Evolutionary conservation across 129 eudicot genomes (phyloP), one percentile per base, ranked within the genome.

Genomic region (Ambrosia trifida): DNA sequence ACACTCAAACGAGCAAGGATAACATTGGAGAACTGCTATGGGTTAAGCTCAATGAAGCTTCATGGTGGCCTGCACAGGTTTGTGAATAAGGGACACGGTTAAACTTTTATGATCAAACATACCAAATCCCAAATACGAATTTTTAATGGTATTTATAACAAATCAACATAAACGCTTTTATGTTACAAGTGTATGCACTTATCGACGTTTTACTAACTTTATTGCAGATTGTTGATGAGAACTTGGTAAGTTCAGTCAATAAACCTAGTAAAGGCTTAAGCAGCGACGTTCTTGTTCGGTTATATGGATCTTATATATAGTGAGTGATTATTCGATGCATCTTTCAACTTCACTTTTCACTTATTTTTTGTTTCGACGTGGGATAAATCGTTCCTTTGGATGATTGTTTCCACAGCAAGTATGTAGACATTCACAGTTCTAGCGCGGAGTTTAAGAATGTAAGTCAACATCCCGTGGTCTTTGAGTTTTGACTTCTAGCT

Each of bases 41-140:
- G 88, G 78, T 83, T 56, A 83, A 80, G 76, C 75, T 83, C 24
- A 54, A 70, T 30, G 83, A 79, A 73, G 65, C 57, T 53, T 87
- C 89, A 62, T 84, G 89, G 93, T 84, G 89, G 87, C 93, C 89
- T 76, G 89, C 87, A 45, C 88, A 86, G 91, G 91, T 86, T 73
- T 60, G 79, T 81, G 46, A 65, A 59, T 19, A 33, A 5, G 67
- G 35, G 56, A 6, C 53, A 41, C 43, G 32, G 24, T 73, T 72
- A 62, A 63, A 62, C 56, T 62, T 72, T 18, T 31, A 2, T 17
- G 41, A 36, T 73, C 58, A 58, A 58, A 70, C 30, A 24, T 40
- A 12, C 47, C 56, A 59, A 68, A 24, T 45, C 12, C 56, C 10
- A 11, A 33, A 46, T 19, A 35, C 19, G 18, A 36, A 6, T 64